phyloP scores from a whole-genome alignment of 371 early-diverging fungal genomes.

The Mortierella sp. region DNA sequence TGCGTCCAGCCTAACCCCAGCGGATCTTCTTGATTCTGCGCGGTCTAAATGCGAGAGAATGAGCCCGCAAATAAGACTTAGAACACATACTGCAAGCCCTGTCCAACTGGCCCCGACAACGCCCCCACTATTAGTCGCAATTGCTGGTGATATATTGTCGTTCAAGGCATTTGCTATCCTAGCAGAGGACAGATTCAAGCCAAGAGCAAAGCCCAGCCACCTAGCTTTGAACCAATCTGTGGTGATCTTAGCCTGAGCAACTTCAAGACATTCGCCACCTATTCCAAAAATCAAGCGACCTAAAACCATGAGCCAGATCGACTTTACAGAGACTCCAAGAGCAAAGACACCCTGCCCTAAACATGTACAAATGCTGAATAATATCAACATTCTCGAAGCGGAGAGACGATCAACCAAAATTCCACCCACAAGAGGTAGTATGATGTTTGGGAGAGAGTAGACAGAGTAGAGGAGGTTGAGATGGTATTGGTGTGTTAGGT shows the following conservation, averaged over 20 bases:
- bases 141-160: slow-evolving; percentile 70
- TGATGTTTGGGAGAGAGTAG: slow-evolving; percentile 83
- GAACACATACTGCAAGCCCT: slow-evolving; percentile 59
- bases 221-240: slow-evolving; percentile 65
- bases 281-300: slow-evolving; percentile 80
- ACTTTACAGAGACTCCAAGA: slow-evolving; percentile 62
- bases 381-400: slow-evolving; percentile 60
- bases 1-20: slow-evolving; percentile 47
- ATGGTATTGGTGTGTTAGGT: slow-evolving; percentile 71
- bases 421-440: slow-evolving; percentile 78
- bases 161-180: slow-evolving; percentile 74
- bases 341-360: slow-evolving; percentile 76
- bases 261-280: slow-evolving; percentile 80
- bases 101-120: slow-evolving; percentile 61
- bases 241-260: slow-evolving; percentile 71
- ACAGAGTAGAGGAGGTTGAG: slow-evolving; percentile 79
- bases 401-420: slow-evolving; percentile 67
- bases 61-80: slow-evolving; percentile 50
- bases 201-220: slow-evolving; percentile 74
- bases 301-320: slow-evolving; percentile 65
- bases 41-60: slow-evolving; percentile 45
- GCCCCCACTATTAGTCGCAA: slow-evolving; percentile 42
- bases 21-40: slow-evolving; percentile 38
- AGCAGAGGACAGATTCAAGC: slow-evolving; percentile 68
- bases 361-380: slow-evolving; percentile 70